phyloP scores from a whole-genome alignment of 805 yeast genomes.

The Huiozyma sinensis region DNA sequence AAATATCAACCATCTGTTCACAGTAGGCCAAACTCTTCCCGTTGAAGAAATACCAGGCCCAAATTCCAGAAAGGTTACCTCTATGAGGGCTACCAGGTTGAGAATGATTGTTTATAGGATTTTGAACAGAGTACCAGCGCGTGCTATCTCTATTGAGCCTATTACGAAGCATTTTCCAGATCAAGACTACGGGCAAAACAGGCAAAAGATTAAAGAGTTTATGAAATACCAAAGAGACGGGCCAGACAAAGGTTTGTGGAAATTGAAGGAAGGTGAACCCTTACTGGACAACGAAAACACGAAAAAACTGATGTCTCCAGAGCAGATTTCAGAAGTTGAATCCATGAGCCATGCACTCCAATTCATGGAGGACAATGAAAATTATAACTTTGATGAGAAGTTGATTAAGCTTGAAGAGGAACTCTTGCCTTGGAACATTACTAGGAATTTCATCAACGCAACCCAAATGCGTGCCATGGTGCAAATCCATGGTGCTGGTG shows the following conservation, averaged over 20 bases:
- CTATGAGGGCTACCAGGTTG: constrained; percentile 80
- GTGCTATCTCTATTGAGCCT: constrained; percentile 74
- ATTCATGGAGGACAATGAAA: constrained; percentile 68
- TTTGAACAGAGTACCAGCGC: constrained; percentile 60
- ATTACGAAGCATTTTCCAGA: constrained; percentile 91
- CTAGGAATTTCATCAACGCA: constrained; percentile 82
- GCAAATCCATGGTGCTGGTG: constrained; percentile 89
- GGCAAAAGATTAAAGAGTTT: constrained; percentile 90
- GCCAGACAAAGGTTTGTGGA: constrained; percentile 92
- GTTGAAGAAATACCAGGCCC: constrained; percentile 96
- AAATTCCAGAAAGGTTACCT: constrained; percentile 89
- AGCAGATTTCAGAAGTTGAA: constrained; percentile 77
- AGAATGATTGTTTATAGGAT: constrained; percentile 91
- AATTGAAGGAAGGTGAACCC: constrained; percentile 54
- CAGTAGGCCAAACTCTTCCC: constrained; percentile 88
- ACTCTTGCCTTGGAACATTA: constrained; percentile 87
- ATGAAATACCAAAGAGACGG: constrained; percentile 96
- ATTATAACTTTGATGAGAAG: constrained; percentile 35
- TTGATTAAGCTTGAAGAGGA: constrained; percentile 70
- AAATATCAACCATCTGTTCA: constrained; percentile 58
- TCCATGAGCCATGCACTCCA: constrained; percentile 94
- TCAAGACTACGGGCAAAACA: constrained; percentile 92
- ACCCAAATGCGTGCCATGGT: constrained; percentile 96
- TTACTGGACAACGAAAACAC: constrained; percentile 70
- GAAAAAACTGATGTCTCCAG: constrained; percentile 80